Percentiles rank a stretch among this genome's conserved stretches.
phyloP scores from a whole-genome alignment of 169 alveolate species.

The Plasmodium vinckei region DNA sequence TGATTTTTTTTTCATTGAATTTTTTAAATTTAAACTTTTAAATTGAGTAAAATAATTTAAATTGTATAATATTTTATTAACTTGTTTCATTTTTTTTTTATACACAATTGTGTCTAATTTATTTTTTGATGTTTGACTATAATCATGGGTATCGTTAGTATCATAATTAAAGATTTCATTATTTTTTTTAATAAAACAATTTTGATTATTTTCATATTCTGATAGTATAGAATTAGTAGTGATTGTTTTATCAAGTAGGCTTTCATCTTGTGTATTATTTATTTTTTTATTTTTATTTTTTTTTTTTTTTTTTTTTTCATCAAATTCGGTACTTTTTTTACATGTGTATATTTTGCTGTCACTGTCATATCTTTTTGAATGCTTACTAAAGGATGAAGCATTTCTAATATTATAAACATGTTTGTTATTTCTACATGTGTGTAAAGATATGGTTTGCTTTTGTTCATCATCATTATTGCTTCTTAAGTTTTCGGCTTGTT shows the following conservation, averaged over 20 bases:
- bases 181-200: neutral
- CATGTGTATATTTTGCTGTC: slow-evolving; percentile 17
- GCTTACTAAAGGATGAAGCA: neutral
- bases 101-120: slow-evolving; percentile 3
- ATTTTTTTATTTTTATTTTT: neutral
- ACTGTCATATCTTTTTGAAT: slow-evolving; percentile 14
- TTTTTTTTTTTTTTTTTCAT: slow-evolving; percentile 9
- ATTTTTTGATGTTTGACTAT: neutral
- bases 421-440: too few relatives aligned
- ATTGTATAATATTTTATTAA: slow-evolving; percentile 42
- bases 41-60: slow-evolving; percentile 33
- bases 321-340: neutral
- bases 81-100: slow-evolving; percentile 58
- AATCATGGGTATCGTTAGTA: neutral
- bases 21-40: slow-evolving; percentile 24
- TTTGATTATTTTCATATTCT: neutral
- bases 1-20: neutral
- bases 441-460: too few relatives aligned
- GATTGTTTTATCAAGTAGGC: too few relatives aligned
- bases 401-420: neutral
- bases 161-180: neutral
- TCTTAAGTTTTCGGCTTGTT: too few relatives aligned
- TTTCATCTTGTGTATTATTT: too few relatives aligned
- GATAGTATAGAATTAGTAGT: too few relatives aligned
- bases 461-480: too few relatives aligned